phyloP scores from a whole-genome alignment of 257 asterid species.

The Rubia yunnanensis region DNA sequence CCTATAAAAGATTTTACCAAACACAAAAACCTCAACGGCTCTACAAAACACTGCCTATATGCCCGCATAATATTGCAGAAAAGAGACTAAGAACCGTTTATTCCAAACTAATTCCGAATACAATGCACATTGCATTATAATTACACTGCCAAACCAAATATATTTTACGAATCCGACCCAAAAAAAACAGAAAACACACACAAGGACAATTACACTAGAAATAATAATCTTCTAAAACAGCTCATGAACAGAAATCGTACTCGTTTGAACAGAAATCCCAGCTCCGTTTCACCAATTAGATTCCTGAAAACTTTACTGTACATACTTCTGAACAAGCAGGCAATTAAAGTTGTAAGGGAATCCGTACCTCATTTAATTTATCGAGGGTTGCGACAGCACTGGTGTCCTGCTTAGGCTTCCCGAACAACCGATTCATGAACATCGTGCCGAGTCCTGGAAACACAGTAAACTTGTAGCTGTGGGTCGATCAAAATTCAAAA shows the following conservation, averaged over 20 bases:
- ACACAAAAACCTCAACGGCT: background rate
- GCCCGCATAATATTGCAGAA: too few relatives aligned
- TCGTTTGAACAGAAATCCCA: background rate
- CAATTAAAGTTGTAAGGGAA: background rate
- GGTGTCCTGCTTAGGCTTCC: slow-evolving; percentile 57
- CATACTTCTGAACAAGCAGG: background rate
- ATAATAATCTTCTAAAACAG: too few relatives aligned
- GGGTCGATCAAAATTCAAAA: background rate
- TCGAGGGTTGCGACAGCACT: slow-evolving; percentile 49
- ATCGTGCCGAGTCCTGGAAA: slow-evolving; percentile 23
- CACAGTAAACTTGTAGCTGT: background rate
- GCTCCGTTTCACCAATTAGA: background rate
- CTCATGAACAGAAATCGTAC: background rate
- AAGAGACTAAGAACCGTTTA: background rate
- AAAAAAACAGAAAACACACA: background rate
- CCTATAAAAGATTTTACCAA: too few relatives aligned
- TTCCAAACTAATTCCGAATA: background rate
- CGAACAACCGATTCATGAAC: slow-evolving; percentile 44
- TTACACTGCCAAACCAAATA: background rate
- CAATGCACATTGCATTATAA: background rate
- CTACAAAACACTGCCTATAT: background rate
- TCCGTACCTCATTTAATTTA: slow-evolving; percentile 58
- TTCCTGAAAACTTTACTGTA: background rate
- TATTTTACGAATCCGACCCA: background rate
- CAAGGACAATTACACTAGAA: too few relatives aligned